These are phyloP conservation scores for Penstemon davidsonii DNA, from an alignment of 257 asterid species.

Conservation along the genomic window DNA sequence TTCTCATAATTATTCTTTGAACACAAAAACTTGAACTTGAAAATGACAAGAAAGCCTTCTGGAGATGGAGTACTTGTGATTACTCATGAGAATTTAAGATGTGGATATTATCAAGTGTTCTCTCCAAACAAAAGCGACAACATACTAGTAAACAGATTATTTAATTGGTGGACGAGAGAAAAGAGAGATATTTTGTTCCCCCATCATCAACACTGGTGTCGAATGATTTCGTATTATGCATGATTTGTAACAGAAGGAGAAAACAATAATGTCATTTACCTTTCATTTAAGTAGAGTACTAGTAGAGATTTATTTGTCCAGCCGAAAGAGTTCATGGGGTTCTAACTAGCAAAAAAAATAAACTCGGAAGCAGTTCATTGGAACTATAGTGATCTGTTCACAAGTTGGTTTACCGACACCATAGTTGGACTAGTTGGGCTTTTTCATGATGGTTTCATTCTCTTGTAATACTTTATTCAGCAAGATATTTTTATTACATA, in stretches of 20 bases:
- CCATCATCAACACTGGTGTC: not conserved
- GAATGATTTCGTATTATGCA: not conserved
- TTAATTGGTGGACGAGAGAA: too few relatives aligned
- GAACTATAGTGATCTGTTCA: not conserved
- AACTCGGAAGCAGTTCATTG: not conserved
- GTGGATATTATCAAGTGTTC: too few relatives aligned
- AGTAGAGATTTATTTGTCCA: not conserved
- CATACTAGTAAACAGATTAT: too few relatives aligned
- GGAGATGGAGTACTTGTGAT: too few relatives aligned
- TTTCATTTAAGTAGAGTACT: not conserved
- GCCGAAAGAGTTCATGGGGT: not conserved
- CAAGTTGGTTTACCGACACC: not conserved
- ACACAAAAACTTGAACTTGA: too few relatives aligned
- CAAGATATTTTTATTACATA: not conserved
- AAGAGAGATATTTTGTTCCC: not conserved
- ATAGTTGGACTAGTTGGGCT: not conserved
- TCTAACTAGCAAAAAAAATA: not conserved
- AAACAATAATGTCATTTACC: not conserved
- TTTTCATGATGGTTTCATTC: not conserved
- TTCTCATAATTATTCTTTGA: too few relatives aligned
- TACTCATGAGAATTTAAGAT: too few relatives aligned
- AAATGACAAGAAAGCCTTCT: too few relatives aligned
- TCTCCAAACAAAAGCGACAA: too few relatives aligned
- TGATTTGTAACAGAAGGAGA: not conserved
- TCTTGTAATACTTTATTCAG: not conserved